Base-by-base conservation (phyloP, 2,329 filamentous ascomycete species). In the Xylariaceae sp. region DNA sequence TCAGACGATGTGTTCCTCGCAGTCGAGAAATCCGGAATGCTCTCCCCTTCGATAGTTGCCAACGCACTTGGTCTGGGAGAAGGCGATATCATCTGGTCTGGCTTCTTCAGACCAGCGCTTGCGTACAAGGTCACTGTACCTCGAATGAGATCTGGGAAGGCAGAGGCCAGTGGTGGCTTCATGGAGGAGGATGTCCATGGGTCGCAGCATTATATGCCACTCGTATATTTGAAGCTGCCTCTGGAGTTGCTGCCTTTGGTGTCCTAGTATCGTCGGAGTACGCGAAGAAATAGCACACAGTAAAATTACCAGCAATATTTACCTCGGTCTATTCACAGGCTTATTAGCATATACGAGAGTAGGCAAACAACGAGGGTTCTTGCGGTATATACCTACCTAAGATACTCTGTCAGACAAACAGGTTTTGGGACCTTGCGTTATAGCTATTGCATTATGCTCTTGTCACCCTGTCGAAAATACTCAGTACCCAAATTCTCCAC, bases 81-180 rank as follows among this genome's bases (percentile, higher is more conserved):
- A 6, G 37, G 53, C 1, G 56, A 67, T 1, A 57, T 69, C 4
- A 37, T 67, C 0, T 68, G 64, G 62, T 52, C 53, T 22, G 64
- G 64, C 1, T 68, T 64, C 45, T 75, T 67, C 41, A 68, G 73
- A 2, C 66, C 64, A 1, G 72, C 72, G 0, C 50, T 65, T 39
- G 69, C 70, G 0, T 76, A 67, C 54, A 75, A 75, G 40, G 64
- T 59, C 8, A 72, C 68, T 2, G 64, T 73, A n/a, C 52, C 54
- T 9, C 49, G 54, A 4, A 45, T 48, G 13, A 41, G 46, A 12
- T 43, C 16, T 13, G 56, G 55, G 4, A 50, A 41, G 37, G 41
- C 37, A 9, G 41, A 24, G 1, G 31, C 51, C 2, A 51, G 50
- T 7, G 59, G 59, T 8, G 46, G 57, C 3, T 62, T 59, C 39